These are phyloP conservation scores for Talaromyces marneffei DNA, from an alignment of 2,329 filamentous ascomycete species.

Conservation along the genomic window DNA sequence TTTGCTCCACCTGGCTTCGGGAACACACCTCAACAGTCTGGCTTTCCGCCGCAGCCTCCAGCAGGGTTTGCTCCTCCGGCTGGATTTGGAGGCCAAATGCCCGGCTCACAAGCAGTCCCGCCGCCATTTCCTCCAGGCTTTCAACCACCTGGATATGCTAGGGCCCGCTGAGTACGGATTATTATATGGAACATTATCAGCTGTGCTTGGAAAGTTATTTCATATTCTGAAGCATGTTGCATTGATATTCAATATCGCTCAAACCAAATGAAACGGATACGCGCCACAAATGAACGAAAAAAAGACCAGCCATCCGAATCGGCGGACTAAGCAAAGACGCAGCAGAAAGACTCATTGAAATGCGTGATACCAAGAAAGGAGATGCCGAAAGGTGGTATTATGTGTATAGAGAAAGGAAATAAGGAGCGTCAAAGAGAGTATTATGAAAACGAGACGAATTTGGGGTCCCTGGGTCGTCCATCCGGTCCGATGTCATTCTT, in stretches of 20 bases:
- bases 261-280: background rate
- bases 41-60: slow-evolving; percentile 33
- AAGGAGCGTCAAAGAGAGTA: slow-evolving; percentile 4
- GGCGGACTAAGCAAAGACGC: background rate
- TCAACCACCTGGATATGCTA: slow-evolving; percentile 36
- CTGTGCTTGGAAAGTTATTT: background rate
- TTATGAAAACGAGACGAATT: slow-evolving; percentile 88
- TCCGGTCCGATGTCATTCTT: slow-evolving; percentile 85
- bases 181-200: background rate
- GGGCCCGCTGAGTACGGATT: slow-evolving; percentile 29
- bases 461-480: slow-evolving; percentile 81
- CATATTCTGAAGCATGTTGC: slow-evolving; percentile 5
- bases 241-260: slow-evolving; percentile 9
- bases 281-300: background rate
- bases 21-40: slow-evolving; percentile 25
- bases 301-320: background rate
- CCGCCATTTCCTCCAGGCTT: slow-evolving; percentile 40
- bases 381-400: background rate
- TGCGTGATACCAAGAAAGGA: slow-evolving; percentile 1
- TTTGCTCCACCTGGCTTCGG: slow-evolving; percentile 38
- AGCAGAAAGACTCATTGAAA: background rate
- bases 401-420: background rate
- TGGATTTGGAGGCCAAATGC: slow-evolving; percentile 38
- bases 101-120: slow-evolving; percentile 24
- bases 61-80: slow-evolving; percentile 48